Evolutionary conservation across 2,329 filamentous ascomycete species (phyloP), one percentile per base, ranked within the genome.

Genomic region (Penicillium griseofulvum): DNA sequence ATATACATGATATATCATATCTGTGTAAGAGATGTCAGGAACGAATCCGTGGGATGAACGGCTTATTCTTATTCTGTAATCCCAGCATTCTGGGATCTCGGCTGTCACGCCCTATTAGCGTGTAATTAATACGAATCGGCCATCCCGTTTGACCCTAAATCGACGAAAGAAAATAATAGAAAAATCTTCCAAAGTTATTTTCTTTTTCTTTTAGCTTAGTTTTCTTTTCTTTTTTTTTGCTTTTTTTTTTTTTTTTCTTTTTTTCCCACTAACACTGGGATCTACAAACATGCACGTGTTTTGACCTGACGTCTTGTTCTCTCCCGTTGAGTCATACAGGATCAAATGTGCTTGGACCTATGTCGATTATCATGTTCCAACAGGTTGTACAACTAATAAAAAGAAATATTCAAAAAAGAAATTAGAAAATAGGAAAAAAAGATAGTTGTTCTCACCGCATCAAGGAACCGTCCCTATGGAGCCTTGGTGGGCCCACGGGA

Each of bases 401-500:
- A 46, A 36, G 22, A 45, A 28, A 49, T 24, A 46, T 50, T 46
- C 24, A n/a, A 49, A 45, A 52, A 29, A 37, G 36, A 47, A 45
- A 33, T 3, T 3, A 51, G 39, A 26, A 24, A 33, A 24, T 46
- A 48, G 19, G 8, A 33, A 34, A 55, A 51, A 47, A 42, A 22
- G 17, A n/a, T n/a, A 7, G 38, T 38, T 19, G 26, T 53, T 54
- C 51, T 63, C 63, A 63, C 61, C 61, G 61, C 56, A 64, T 62
- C 56, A 34, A 63, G 52, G 53, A 58, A 60, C 53, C 57, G 55
- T 53, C 54, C 49, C 49, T 55, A 64, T 64, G 63, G 63, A 64
- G 60, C 41, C 60, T 34, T 24, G 45, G 63, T 65, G 63, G 63
- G 60, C 42, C 64, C 57, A 60, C 59, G 62, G 64, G 64, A 64